Conservation (phyloP, 2,329 filamentous ascomycete species). For the Acephala macrosclerotiorum region DNA sequence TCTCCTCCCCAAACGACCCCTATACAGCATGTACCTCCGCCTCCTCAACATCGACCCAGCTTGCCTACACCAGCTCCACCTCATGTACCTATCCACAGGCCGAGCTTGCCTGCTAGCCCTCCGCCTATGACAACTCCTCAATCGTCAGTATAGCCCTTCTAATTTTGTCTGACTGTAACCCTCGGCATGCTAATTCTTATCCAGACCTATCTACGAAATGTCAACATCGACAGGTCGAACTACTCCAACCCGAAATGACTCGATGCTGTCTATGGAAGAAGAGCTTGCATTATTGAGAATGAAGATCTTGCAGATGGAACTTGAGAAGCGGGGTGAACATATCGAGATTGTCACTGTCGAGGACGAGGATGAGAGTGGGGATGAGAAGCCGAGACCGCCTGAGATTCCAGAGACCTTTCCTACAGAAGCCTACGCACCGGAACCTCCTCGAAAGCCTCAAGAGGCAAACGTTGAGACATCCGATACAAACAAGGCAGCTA, state of each 20-base stretch:
- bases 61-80: no score
- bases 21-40: not conserved
- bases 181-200: not conserved
- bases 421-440: not conserved
- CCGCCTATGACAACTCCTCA: not conserved
- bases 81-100: not conserved
- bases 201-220: constrained; percentile 11
- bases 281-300: constrained; percentile 39
- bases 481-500: not conserved
- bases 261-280: constrained; percentile 32
- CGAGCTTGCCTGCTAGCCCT: not conserved
- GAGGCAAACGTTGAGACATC: not conserved
- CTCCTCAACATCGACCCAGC: not conserved
- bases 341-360: not conserved
- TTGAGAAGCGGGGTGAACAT: constrained; percentile 33
- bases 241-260: constrained; percentile 17
- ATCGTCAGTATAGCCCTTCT: not conserved
- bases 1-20: not conserved
- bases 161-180: not conserved
- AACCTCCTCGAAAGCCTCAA: constrained; percentile 3
- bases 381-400: not conserved
- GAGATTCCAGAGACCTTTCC: not conserved
- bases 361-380: not conserved
- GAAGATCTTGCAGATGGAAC: constrained; percentile 37
- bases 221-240: constrained; percentile 12